Evolutionary conservation across 2,329 filamentous ascomycete genomes (phyloP), one percentile per base, ranked within the genome.

Genomic region (Monilinia fructigena): DNA sequence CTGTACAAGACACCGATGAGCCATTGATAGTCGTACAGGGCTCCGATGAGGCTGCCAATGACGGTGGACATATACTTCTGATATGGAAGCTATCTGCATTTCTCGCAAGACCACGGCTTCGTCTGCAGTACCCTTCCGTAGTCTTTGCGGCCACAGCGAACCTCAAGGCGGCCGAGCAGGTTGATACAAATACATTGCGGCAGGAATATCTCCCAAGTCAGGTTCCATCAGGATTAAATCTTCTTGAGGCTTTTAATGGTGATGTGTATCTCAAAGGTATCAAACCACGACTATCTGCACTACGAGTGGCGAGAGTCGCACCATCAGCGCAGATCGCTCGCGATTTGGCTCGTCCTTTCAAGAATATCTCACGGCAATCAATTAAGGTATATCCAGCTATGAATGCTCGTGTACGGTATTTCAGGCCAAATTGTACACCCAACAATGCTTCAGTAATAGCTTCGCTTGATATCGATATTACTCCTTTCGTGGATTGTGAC

Each of bases 381-480:
- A 82, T 91, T 56, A 85, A 83, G 67, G 83, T 91, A 48, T 85
- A 85, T 63, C 89, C 91, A 11, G 86, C 88, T 3, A 80, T 92
- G 14, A 90, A 92, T 75, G 89, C 89, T 59, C 84, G 90, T 53
- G 85, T 93, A 66, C 83, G 89, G 58, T 92, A 92, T 75, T 87
- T 89, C 4, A 83, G 87, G 68, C 83, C 89, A 8, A 85, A 82
- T 71, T 79, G 81, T 11, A 86, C 87, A 3, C 79, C 86, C 8
- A 71, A 67, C 12, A 86, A 83, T 67, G 77, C 85, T 3, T 83
- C 86, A 23, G 80, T 92, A 16, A 84, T 93, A 67, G 89, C 89
- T 11, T 85, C 90, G 62, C 79, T 93, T 5, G 90, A 93, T 74
- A 77, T 93, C 50, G 90, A 93, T 77, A 88, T 91, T 69, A 90